phyloP scores from a whole-genome alignment of 1,284 basidiomycete genomes.

The Entoloma clypeatum region DNA sequence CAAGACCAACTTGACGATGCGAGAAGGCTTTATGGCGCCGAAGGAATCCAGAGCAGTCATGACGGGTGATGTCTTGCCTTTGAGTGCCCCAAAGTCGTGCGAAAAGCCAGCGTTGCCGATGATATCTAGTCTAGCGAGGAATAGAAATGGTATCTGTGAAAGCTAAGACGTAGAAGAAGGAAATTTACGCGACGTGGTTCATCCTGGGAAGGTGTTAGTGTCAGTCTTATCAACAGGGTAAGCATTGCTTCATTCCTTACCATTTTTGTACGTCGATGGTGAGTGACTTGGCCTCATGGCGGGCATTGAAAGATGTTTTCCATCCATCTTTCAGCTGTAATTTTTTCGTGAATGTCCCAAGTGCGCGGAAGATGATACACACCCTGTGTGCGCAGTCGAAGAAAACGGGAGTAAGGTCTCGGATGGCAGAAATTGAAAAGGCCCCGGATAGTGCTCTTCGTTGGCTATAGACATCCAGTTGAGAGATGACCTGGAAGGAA shows the following conservation, averaged over 20 bases:
- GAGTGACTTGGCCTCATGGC: too few relatives aligned
- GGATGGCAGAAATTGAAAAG: constrained; percentile 33
- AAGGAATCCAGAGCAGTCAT: constrained; percentile 9
- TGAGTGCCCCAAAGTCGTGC: constrained; percentile 14
- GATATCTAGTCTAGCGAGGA: constrained; percentile 13
- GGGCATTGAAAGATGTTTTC: constrained; percentile 15
- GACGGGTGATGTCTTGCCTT: constrained; percentile 8
- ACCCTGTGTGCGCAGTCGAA: constrained; percentile 40
- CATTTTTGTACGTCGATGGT: constrained; percentile 43
- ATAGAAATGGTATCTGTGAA: neutral
- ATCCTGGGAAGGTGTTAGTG: too few relatives aligned
- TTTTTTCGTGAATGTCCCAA: neutral
- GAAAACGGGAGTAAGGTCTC: constrained; percentile 30
- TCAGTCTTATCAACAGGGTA: too few relatives aligned
- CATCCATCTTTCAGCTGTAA: constrained; percentile 17
- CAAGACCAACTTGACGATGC: neutral
- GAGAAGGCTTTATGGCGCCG: constrained; percentile 1
- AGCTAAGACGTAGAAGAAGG: neutral
- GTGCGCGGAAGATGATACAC: constrained; percentile 2
- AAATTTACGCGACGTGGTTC: constrained; percentile 43
- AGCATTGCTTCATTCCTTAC: constrained; percentile 12
- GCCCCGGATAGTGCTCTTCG: constrained; percentile 34
- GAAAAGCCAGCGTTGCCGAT: constrained; percentile 15
- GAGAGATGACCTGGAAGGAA: constrained; percentile 40
- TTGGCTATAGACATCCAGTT: constrained; percentile 36